These are phyloP conservation scores for Russula virescens DNA, from an alignment of 768 basidiomycete species.

Conservation along the genomic window DNA sequence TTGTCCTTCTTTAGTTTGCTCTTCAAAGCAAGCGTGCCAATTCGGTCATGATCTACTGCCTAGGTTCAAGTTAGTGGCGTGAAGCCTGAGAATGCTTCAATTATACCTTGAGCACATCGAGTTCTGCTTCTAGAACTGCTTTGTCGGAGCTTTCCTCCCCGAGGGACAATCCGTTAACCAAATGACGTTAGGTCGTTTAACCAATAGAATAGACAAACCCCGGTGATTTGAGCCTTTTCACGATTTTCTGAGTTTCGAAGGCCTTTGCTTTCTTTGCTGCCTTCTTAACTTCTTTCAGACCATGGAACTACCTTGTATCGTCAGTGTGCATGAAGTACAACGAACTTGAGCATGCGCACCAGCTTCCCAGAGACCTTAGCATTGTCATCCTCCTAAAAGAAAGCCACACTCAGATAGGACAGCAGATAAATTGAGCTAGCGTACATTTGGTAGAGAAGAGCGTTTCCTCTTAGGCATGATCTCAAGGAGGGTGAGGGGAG, in stretches of 20 bases:
- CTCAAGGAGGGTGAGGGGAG: no score
- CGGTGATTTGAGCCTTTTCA: constrained; percentile 72
- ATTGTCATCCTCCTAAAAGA: constrained; percentile 10
- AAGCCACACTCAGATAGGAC: background rate
- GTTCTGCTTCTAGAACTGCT: constrained; percentile 50
- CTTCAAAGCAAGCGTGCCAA: constrained; percentile 61
- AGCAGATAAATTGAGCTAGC: background rate
- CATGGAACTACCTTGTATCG: constrained; percentile 54
- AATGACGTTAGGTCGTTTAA: background rate
- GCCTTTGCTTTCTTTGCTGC: constrained; percentile 75
- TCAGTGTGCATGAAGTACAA: background rate
- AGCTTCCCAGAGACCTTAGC: constrained; percentile 11
- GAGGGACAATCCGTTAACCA: constrained; percentile 31
- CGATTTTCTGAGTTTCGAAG: constrained; percentile 75
- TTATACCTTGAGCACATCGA: constrained; percentile 60
- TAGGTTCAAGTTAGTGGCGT: constrained; percentile 29
- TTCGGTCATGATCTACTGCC: constrained; percentile 51
- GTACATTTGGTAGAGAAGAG: background rate
- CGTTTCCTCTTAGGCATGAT: constrained; percentile 15
- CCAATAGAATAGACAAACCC: constrained; percentile 40
- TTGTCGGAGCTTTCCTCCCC: constrained; percentile 37
- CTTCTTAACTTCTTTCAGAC: constrained; percentile 63
- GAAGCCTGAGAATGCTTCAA: background rate
- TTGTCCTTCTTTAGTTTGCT: constrained; percentile 73
- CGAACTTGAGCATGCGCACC: constrained; percentile 1